Evolutionary conservation across 2,329 filamentous ascomycete genomes (phyloP).

Genomic region (Exophiala phaeomuriformis): DNA sequence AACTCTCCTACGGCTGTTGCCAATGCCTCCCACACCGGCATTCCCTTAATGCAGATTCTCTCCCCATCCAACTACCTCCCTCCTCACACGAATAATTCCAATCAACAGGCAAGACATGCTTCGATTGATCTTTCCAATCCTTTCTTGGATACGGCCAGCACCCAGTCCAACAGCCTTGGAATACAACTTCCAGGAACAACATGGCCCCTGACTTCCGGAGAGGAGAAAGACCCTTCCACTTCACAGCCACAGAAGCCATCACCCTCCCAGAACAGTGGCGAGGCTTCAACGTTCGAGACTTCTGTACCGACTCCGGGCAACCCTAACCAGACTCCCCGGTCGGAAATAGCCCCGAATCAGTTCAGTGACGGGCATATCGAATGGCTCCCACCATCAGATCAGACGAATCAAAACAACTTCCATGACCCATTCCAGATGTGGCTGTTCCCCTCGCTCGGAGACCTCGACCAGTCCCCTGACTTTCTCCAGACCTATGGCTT

Average conservation of each 20-base stretch:
- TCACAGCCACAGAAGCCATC: conserved; percentile 12
- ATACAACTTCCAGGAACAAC: conserved; percentile 10
- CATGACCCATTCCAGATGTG: conserved; percentile 25
- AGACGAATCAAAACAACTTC: conserved; percentile 14
- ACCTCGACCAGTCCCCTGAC: conserved; percentile 22
- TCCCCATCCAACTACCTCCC: conserved; percentile 19
- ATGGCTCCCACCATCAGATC: conserved; percentile 19
- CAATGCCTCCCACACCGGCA: conserved; percentile 10
- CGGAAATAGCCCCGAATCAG: conserved; percentile 16
- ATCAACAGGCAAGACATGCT: conserved; percentile 11
- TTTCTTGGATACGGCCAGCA: conserved; percentile 13
- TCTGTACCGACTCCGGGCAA: conserved; percentile 16
- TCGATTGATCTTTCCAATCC: conserved; percentile 15
- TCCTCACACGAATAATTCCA: conserved; percentile 8
- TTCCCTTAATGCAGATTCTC: conserved; percentile 23
- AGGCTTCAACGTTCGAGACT: conserved; percentile 17
- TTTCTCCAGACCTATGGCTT: conserved; percentile 19
- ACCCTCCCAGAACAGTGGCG: conserved; percentile 18
- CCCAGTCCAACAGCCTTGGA: conserved; percentile 9
- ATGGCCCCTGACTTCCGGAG: conserved; percentile 15
- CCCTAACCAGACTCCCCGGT: conserved; percentile 15
- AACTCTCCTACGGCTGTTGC: conserved; percentile 25
- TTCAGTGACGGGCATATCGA: conserved; percentile 14
- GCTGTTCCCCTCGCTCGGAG: conserved; percentile 22
- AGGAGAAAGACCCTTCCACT: conserved; percentile 8